These are phyloP conservation scores for Chlamydomonas applanata DNA, from an alignment of 139 green algal species.

Conservation along the genomic window DNA sequence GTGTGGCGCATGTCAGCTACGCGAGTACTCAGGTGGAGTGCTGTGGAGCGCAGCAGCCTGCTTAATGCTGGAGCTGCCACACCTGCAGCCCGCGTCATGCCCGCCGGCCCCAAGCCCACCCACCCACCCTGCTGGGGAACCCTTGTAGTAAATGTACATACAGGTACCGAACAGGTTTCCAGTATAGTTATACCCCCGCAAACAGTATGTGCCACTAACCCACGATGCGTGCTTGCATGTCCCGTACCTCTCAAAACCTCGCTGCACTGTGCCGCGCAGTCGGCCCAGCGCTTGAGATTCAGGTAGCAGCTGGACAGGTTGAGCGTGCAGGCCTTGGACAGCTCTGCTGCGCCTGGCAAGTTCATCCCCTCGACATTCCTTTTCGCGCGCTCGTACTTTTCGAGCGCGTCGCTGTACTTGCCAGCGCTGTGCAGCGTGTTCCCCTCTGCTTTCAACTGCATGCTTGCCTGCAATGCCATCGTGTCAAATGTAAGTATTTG, in stretches of 20 bases:
- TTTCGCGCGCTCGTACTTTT: slow-evolving; percentile 59
- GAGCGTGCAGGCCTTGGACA: slow-evolving; percentile 47
- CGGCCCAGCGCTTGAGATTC: slow-evolving; percentile 40
- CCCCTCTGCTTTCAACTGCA: slow-evolving; percentile 54
- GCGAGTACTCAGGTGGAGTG: too few relatives aligned
- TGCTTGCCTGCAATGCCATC: slow-evolving; percentile 47
- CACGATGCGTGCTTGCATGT: too few relatives aligned
- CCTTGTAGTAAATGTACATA: too few relatives aligned
- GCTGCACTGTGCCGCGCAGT: slow-evolving; percentile 48
- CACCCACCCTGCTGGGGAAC: too few relatives aligned
- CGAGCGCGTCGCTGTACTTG: slow-evolving; percentile 33
- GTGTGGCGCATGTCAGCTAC: too few relatives aligned
- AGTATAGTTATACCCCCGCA: too few relatives aligned
- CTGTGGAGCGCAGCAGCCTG: too few relatives aligned
- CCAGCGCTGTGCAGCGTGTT: slow-evolving; percentile 45
- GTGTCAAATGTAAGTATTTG: slow-evolving; percentile 5
- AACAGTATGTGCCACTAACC: too few relatives aligned
- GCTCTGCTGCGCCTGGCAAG: slow-evolving; percentile 16
- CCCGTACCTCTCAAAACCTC: slow-evolving; percentile 46
- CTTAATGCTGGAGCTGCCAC: too few relatives aligned
- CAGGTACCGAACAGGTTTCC: too few relatives aligned
- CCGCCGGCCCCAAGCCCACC: too few relatives aligned
- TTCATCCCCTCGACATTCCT: slow-evolving; percentile 36
- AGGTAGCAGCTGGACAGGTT: slow-evolving; percentile 64
- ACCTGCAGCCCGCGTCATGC: too few relatives aligned